Percentiles rank a stretch among this genome's conserved stretches.
Evolutionary conservation across 1,139 yeast genomes (phyloP).

Genomic region (Eremothecium cymbalariae): DNA sequence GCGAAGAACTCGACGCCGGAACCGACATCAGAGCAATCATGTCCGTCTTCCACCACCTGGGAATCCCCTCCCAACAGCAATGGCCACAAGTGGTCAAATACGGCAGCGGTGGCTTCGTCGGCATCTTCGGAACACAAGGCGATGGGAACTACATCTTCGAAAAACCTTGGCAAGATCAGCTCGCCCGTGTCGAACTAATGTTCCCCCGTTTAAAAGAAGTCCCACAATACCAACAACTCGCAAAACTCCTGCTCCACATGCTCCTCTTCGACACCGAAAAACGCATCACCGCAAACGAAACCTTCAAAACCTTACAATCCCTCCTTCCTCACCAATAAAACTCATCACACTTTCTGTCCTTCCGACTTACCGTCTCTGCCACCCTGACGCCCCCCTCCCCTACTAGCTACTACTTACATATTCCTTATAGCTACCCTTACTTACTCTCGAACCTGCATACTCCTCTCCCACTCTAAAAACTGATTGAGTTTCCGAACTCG

Average conservation of each 20-base stretch:
- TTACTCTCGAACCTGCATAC: slow-evolving; percentile 1
- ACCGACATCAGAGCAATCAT: slow-evolving; percentile 62
- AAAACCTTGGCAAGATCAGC: slow-evolving; percentile 5
- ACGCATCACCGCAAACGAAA: slow-evolving; percentile 1
- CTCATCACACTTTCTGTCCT: too few species aligned
- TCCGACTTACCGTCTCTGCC: too few species aligned
- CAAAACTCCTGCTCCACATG: slow-evolving; percentile 3
- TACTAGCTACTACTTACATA: not conserved
- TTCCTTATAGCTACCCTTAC: not conserved
- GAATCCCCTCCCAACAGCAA: slow-evolving; percentile 50
- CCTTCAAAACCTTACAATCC: not conserved
- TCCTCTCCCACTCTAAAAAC: slow-evolving; percentile 5
- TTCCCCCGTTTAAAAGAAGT: slow-evolving; percentile 3
- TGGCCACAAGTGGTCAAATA: slow-evolving; percentile 43
- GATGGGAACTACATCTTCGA: slow-evolving; percentile 6
- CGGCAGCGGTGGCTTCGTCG: slow-evolving; percentile 36
- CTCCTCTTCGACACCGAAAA: slow-evolving; percentile 4
- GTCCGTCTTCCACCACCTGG: slow-evolving; percentile 55
- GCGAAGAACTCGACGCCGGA: slow-evolving; percentile 33
- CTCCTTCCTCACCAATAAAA: too few species aligned
- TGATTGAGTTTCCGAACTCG: slow-evolving; percentile 4
- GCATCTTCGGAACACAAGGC: slow-evolving; percentile 25
- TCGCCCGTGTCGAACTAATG: not conserved
- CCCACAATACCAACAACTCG: not conserved
- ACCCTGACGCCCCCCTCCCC: not conserved